A percentile compares a stretch with the other conserved stretches of the same genome.
phyloP scores from a whole-genome alignment of 169 alveolate genomes.

The Cryptosporidium ubiquitum region DNA sequence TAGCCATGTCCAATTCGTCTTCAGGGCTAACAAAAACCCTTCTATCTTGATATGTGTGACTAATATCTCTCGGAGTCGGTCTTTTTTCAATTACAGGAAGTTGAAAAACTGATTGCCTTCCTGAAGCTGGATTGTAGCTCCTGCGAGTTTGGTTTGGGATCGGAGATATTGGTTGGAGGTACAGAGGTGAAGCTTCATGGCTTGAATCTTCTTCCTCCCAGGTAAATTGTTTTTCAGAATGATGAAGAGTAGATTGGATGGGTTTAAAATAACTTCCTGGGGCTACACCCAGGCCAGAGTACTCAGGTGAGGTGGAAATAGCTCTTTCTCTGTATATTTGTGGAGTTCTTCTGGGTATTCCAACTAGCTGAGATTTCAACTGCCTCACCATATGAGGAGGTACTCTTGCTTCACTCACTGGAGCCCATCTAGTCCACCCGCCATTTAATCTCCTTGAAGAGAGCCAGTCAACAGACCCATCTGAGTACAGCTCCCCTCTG shows the following conservation, averaged over 20 bases:
- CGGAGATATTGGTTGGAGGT: background rate
- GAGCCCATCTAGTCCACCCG: conserved; percentile 26
- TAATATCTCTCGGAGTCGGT: background rate
- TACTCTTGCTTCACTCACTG: conserved; percentile 23
- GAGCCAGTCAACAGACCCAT: conserved; percentile 32
- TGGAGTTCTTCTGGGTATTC: background rate
- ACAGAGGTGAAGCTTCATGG: background rate
- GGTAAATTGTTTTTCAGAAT: background rate
- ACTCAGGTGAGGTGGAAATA: background rate
- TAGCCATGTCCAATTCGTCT: background rate
- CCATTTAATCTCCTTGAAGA: background rate
- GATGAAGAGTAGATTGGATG: background rate
- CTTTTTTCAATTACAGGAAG: background rate
- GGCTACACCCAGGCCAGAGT: background rate
- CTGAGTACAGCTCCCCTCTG: conserved; percentile 41
- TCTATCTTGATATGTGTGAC: background rate
- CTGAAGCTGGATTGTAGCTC: background rate
- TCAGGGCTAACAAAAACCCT: background rate
- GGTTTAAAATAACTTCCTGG: background rate
- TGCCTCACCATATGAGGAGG: conserved; percentile 21
- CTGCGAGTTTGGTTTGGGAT: background rate
- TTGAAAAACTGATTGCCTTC: background rate
- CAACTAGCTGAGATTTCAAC: background rate
- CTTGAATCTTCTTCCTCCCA: background rate
- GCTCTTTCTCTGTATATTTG: background rate